Evolutionary conservation across 1,139 yeast genomes (phyloP).

Genomic region (Lodderomyces jiufengensis): DNA sequence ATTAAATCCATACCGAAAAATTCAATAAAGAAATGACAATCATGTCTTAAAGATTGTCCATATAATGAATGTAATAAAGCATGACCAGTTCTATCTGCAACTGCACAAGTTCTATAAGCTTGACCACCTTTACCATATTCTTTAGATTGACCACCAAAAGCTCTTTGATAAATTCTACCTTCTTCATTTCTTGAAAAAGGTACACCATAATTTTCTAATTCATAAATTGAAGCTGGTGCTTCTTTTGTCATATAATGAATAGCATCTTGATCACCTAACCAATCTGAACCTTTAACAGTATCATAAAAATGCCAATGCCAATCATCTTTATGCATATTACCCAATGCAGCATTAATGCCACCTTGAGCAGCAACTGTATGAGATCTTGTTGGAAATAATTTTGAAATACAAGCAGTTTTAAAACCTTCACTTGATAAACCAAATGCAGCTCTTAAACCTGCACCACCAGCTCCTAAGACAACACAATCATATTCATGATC

Average conservation of each 20-base stretch:
- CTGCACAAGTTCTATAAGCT: slow-evolving; percentile 99
- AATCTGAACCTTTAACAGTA: slow-evolving; percentile 99
- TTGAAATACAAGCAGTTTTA: slow-evolving; percentile 96
- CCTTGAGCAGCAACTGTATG: slow-evolving; percentile 99
- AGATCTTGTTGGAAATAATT: slow-evolving; percentile 96
- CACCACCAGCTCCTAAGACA: slow-evolving; percentile 99
- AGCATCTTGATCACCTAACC: slow-evolving; percentile 99
- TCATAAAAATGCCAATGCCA: slow-evolving; percentile 99
- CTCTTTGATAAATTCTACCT: slow-evolving; percentile 97
- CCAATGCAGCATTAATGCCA: slow-evolving; percentile 97
- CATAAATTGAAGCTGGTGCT: slow-evolving; percentile 94
- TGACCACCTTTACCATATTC: slow-evolving; percentile 98
- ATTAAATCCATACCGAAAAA: slow-evolving; percentile 92
- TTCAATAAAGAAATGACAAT: slow-evolving; percentile 97
- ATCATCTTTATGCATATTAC: slow-evolving; percentile 96
- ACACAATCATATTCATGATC: slow-evolving; percentile 98
- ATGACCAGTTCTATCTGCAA: slow-evolving; percentile 98
- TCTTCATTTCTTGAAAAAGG: slow-evolving; percentile 97
- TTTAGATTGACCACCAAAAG: slow-evolving; percentile 96
- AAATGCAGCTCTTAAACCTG: slow-evolving; percentile 97
- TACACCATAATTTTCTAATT: slow-evolving; percentile 96
- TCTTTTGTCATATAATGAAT: slow-evolving; percentile 99
- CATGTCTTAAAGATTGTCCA: slow-evolving; percentile 95
- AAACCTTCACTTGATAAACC: slow-evolving; percentile 96
- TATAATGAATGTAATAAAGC: slow-evolving; percentile 93